phyloP scores from a whole-genome alignment of 73 alveolate species.

The Symbiodinium pilosum region DNA sequence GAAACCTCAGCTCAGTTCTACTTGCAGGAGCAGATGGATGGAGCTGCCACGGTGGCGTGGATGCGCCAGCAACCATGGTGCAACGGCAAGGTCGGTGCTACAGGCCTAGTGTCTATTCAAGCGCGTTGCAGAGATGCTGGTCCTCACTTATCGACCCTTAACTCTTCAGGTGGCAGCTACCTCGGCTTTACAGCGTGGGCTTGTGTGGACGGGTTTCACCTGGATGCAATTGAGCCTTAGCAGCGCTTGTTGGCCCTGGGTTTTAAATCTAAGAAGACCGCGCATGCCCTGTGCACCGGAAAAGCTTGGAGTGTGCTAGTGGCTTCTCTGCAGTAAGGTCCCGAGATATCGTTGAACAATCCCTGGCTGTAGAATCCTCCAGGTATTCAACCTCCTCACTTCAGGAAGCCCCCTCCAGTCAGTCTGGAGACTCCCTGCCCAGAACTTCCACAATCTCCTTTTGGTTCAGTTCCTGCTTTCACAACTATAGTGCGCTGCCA shows the following conservation, averaged over 20 bases:
- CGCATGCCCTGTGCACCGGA: neutral
- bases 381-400: no score
- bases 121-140: neutral
- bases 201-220: slow-evolving; percentile 55
- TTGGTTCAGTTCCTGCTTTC: no score
- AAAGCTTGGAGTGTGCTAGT: no score
- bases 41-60: slow-evolving; percentile 72
- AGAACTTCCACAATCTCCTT: no score
- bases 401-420: no score
- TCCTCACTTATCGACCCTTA: neutral
- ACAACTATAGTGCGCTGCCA: no score
- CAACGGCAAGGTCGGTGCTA: slow-evolving; percentile 72
- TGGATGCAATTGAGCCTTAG: slow-evolving; percentile 52
- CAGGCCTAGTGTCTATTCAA: slow-evolving; percentile 9
- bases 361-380: no score
- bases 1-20: no score
- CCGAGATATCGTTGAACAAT: no score
- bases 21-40: slow-evolving; percentile 45
- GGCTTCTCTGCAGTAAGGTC: no score
- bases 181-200: slow-evolving; percentile 83
- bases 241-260: neutral
- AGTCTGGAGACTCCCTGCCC: no score
- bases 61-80: slow-evolving; percentile 59
- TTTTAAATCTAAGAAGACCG: no score
- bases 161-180: slow-evolving; percentile 53